Base-by-base conservation (phyloP, 257 asterid species). In the Nicotiana paniculata region DNA sequence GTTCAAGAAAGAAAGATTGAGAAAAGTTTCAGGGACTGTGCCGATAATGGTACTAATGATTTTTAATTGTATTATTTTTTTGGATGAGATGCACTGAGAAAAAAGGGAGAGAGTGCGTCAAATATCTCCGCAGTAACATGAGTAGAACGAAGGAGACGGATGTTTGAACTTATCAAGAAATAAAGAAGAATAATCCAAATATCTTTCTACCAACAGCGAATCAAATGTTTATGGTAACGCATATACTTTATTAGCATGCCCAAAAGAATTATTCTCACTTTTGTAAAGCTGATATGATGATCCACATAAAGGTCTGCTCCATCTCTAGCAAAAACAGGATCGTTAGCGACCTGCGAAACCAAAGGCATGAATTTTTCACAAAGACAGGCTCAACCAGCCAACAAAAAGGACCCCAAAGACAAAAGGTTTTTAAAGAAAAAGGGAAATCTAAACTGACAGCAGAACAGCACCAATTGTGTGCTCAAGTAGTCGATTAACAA, bases 251-350 rank as follows among this genome's bases (percentile, higher is more conserved):
- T 48, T 24, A 74, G 15, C 62, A 74, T 74, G 24, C 21, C 61
- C 6, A 43, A 28, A 68, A 65, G 35, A 63, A 39, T 77, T 58
- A 83, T 84, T 75, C 97, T 90, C 85, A 96, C 99, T 88, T 92
- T 92, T 77, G 97, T 91, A 82, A 96, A 93, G 88, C 91, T 90
- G 79, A 96, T 93, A 88, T 85, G 76, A 85, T 86, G 83, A 82
- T 94, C 95, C 81, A 96, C 97, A 91, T 91, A 94, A 78, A 96
- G 82, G 84, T 94, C 98, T 83, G 95, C 91, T 82, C 98, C 99
- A 81, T 91, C 90, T 88, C 98, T 89, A 57, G 90, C 86, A 91
- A 94, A 96, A 59, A 89, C 55, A 80, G 89, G 85, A 92, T 96
- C 98, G 79, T 89, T 91, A 75, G 88, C 85, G 70, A 96, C 97